phyloP scores from a whole-genome alignment of 2,329 filamentous ascomycete genomes.

The Colletotrichum musae region DNA sequence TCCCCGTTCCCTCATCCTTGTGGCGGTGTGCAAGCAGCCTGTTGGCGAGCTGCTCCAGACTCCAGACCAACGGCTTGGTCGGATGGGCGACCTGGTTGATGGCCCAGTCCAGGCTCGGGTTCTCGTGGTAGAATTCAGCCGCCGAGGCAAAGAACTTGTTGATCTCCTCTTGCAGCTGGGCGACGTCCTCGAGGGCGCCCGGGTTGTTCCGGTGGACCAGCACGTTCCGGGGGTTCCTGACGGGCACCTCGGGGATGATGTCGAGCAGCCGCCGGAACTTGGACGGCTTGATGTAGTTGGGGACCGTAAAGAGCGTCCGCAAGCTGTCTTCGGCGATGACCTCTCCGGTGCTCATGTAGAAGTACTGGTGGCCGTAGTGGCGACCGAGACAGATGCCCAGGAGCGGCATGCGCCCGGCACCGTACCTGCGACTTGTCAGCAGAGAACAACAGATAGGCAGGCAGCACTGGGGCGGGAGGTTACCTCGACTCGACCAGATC shows the following conservation, averaged over 20 bases:
- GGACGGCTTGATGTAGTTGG: conserved; percentile 57
- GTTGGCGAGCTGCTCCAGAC: conserved; percentile 65
- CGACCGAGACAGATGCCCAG: conserved; percentile 68
- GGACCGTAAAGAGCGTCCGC: conserved; percentile 64
- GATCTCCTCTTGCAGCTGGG: conserved; percentile 63
- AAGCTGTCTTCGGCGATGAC: conserved; percentile 60
- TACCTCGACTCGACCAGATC: conserved; percentile 67
- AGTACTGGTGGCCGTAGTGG: conserved; percentile 66
- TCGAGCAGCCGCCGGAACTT: conserved; percentile 56
- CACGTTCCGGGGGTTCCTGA: conserved; percentile 36
- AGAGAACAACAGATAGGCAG: not conserved
- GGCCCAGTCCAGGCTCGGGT: conserved; percentile 63
- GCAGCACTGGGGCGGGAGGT: not conserved
- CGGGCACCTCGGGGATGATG: conserved; percentile 41
- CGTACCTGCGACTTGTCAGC: conserved; percentile 45
- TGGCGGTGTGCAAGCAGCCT: conserved; percentile 56
- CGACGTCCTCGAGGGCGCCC: conserved; percentile 35
- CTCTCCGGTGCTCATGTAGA: conserved; percentile 67
- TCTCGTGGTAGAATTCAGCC: conserved; percentile 61
- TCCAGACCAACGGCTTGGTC: conserved; percentile 60
- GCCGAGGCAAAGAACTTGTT: conserved; percentile 58
- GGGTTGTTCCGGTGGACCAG: conserved; percentile 30
- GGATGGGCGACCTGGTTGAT: conserved; percentile 56
- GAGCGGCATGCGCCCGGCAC: conserved; percentile 60
- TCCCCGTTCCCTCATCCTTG: conserved; percentile 52